Conservation (phyloP, 257 asterid species). For the Handroanthus guayacan region DNA sequence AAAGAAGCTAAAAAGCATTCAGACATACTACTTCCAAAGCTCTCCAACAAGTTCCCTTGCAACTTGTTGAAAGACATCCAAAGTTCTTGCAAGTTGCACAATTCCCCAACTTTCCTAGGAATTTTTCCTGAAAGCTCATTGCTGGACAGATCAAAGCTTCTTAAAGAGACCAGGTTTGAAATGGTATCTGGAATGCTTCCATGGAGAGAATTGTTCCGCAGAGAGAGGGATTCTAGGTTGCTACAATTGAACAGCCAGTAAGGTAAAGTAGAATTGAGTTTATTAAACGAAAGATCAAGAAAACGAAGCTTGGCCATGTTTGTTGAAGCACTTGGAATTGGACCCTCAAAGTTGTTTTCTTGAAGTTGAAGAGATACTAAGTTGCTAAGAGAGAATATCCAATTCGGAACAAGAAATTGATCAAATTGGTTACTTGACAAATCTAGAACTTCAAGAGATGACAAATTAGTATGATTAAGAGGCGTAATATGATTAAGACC, state of each 20-base stretch:
- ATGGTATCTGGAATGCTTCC: conserved; percentile 35
- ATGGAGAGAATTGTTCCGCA: conserved; percentile 24
- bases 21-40: conserved; percentile 24
- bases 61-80: conserved; percentile 34
- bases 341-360: conserved; percentile 28
- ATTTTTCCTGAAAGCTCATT: conserved; percentile 38
- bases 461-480: neutral
- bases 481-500: conserved; percentile 7
- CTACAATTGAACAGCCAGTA: conserved; percentile 34
- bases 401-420: conserved; percentile 15
- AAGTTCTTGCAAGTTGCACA: conserved; percentile 26
- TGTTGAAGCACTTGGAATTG: conserved; percentile 28
- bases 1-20: conserved; percentile 27
- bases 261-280: conserved; percentile 34
- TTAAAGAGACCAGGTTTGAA: conserved; percentile 22
- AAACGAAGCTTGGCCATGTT: conserved; percentile 20
- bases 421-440: conserved; percentile 25
- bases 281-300: conserved; percentile 30
- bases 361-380: conserved; percentile 15
- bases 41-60: conserved; percentile 30
- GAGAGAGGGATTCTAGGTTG: conserved; percentile 15
- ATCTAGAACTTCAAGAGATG: conserved; percentile 27
- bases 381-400: conserved; percentile 34
- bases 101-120: conserved; percentile 33
- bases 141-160: neutral